Evolutionary conservation across 306 rosid species (phyloP).

Genomic region (Cercis canadensis): DNA sequence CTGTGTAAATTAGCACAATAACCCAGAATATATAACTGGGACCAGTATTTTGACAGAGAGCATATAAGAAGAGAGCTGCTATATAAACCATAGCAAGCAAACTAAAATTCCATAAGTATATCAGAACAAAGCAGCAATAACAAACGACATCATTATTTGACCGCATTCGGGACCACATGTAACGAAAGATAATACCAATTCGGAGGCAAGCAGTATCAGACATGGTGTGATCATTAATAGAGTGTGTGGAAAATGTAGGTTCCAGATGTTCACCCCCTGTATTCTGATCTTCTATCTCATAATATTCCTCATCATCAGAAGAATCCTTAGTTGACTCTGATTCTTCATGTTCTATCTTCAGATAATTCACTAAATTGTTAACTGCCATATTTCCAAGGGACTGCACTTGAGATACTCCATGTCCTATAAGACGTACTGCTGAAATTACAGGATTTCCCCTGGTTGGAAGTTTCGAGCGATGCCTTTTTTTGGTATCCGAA

Average conservation of each 20-base stretch:
- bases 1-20: constrained; percentile 80
- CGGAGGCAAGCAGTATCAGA: constrained; percentile 65
- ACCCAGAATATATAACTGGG: constrained; percentile 90
- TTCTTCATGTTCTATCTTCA: constrained; percentile 66
- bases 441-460: constrained; percentile 72
- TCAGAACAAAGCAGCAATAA: constrained; percentile 82
- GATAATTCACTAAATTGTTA: constrained; percentile 66
- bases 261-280: constrained; percentile 55
- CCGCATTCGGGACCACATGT: constrained; percentile 87
- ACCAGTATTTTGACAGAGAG: constrained; percentile 82
- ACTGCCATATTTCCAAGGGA: constrained; percentile 86
- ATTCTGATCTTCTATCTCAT: constrained; percentile 84
- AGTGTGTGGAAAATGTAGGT: constrained; percentile 69
- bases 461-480: constrained; percentile 42
- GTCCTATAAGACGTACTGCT: constrained; percentile 75
- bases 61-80: constrained; percentile 84
- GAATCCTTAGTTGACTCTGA: constrained; percentile 58
- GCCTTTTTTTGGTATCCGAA: constrained; percentile 47
- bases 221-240: constrained; percentile 42
- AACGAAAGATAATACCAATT: constrained; percentile 74
- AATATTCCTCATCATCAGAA: constrained; percentile 64
- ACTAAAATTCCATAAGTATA: constrained; percentile 90
- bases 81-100: constrained; percentile 81
- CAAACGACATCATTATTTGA: constrained; percentile 90
- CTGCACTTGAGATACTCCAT: constrained; percentile 81